phyloP scores from a whole-genome alignment of 2,329 filamentous ascomycete species.

The Harringtonia lauricola region DNA sequence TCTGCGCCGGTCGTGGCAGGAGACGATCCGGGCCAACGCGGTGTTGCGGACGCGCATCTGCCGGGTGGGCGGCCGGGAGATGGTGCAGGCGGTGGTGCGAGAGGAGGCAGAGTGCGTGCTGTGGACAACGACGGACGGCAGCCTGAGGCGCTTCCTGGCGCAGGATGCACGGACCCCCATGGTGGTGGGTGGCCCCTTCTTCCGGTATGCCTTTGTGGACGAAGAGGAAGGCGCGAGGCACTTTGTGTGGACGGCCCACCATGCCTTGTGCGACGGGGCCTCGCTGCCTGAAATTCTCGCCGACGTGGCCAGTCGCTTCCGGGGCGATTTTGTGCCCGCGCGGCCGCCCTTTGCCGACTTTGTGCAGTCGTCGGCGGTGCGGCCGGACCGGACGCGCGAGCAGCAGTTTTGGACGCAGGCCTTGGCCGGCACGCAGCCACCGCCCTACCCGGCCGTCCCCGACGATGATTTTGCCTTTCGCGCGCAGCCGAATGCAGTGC shows the following conservation, averaged over 20 bases:
- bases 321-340: background rate
- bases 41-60: too few relatives aligned
- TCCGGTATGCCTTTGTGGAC: conserved; percentile 31
- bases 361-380: background rate
- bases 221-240: conserved; percentile 21
- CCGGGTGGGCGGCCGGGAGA: too few relatives aligned
- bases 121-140: too few relatives aligned
- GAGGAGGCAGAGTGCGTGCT: conserved; percentile 2
- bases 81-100: conserved; percentile 35
- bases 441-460: background rate
- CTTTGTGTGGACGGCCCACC: conserved; percentile 45
- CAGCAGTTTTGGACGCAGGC: background rate
- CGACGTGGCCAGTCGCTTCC: background rate
- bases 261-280: conserved; percentile 41
- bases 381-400: background rate
- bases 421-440: background rate
- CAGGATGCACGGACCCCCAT: background rate
- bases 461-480: too few relatives aligned
- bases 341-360: background rate
- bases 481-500: background rate
- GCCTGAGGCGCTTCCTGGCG: background rate
- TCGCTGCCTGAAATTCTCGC: background rate
- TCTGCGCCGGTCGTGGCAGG: too few relatives aligned
- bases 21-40: too few relatives aligned
- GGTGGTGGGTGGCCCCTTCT: conserved; percentile 32